These are phyloP conservation scores for Colletotrichum musae DNA, from an alignment of 2,329 filamentous ascomycete species.

Conservation along the genomic window DNA sequence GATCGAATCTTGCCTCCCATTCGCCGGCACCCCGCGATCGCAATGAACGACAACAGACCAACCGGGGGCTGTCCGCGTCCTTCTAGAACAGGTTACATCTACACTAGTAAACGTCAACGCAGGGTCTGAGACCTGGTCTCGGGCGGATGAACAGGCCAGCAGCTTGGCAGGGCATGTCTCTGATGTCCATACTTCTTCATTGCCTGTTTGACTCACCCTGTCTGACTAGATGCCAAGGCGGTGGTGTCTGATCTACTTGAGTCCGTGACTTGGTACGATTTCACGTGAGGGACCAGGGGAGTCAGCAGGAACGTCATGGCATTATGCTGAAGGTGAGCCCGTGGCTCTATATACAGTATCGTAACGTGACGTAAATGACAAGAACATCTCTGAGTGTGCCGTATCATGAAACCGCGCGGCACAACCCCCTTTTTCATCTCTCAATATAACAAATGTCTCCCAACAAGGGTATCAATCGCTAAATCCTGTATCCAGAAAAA, in stretches of 20 bases:
- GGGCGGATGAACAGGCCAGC: no score
- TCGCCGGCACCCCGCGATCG: no score
- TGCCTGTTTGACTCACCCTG: no score
- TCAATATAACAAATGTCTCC: conserved; percentile 23
- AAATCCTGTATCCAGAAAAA: conserved; percentile 21
- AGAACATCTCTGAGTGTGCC: conserved; percentile 12
- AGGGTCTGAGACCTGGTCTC: no score
- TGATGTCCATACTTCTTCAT: no score
- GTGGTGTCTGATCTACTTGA: no score
- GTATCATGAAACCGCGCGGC: conserved; percentile 11
- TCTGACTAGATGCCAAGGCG: background rate
- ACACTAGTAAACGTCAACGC: no score
- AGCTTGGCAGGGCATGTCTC: no score
- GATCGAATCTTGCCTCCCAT: no score
- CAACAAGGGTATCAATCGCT: conserved; percentile 40
- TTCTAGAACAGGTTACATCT: no score
- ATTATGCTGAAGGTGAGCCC: background rate
- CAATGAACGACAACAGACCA: no score
- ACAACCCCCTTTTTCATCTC: background rate
- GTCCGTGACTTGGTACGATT: background rate
- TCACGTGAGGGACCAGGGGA: background rate
- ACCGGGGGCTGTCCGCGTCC: no score
- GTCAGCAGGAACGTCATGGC: background rate
- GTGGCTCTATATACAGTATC: background rate
- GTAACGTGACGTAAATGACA: conserved; percentile 4